Evolutionary conservation across 257 asterid genomes (phyloP), one percentile per base, ranked within the genome.

Genomic region (Anisodus acutangulus): DNA sequence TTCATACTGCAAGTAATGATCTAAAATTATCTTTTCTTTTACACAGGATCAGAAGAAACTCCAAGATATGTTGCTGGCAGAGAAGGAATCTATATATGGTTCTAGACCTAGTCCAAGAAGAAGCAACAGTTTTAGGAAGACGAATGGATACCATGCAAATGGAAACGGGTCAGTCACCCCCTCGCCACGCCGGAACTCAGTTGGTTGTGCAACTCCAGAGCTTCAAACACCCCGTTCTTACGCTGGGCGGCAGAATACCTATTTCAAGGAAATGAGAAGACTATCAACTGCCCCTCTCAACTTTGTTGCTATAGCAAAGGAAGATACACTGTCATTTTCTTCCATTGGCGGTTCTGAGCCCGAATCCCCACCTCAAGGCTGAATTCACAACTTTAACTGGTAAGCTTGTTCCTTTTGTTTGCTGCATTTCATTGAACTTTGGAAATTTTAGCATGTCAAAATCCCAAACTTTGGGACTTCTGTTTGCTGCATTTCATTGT

Each of bases 61-160:
- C 43, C 97, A 91, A 55, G 98, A 94, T 86, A 84, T 96, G 90
- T 90, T 96, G 35, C 94, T 93, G 41, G 85, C 97, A 6, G 98
- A 96, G 93, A 96, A 93, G 88, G 99, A 96, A 89, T 86, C 94
- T 55, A 90, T 88, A 8, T 92, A 90, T 78, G 99, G 99, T 81
- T 94, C 98, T 35, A 96, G 93, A 88, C 99, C 98, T 51, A 94
- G 95, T 83, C 99, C 99, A 0, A 89, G 95, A 91, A 91, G 96
- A 90, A 93, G 88, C 87, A 92, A 8, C 90, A 93, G 98, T 93
- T 91, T 91, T 82, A 89, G 93, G 87, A 88, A 83, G 86, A 79
- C 86, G 37, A 94, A 90, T 67, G 98, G 94, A 54, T 90, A 85
- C 79, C 76, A 87, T 71, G 81, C 91, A 80, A 87, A 89, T 85